A percentile compares a stretch with the other conserved stretches of the same genome.
Conservation (phyloP, 306 rosid species). For the Biancaea sappan region DNA sequence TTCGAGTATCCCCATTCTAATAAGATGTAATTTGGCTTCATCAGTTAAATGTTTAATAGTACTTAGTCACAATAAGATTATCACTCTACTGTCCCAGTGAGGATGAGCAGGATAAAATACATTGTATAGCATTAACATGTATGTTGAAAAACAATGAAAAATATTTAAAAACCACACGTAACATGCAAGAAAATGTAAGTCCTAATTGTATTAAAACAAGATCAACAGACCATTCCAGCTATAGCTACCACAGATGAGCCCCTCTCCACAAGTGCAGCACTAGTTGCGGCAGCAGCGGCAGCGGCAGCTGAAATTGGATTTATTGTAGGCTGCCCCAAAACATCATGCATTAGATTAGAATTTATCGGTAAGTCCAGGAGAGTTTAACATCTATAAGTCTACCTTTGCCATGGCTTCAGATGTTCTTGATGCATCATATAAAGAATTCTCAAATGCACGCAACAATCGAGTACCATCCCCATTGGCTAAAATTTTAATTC, state of each 20-base stretch:
- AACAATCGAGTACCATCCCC: constrained; percentile 67
- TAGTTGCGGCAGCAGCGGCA: constrained; percentile 42
- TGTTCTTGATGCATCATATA: constrained; percentile 75
- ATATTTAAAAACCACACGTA: background rate
- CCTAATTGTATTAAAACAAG: constrained; percentile 22
- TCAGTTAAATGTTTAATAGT: constrained; percentile 7
- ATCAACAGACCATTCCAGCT: constrained; percentile 76
- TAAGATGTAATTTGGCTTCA: constrained; percentile 16
- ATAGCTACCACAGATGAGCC: constrained; percentile 67
- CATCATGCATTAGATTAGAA: constrained; percentile 24
- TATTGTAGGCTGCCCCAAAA: constrained; percentile 69
- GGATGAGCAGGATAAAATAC: background rate
- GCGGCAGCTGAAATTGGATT: constrained; percentile 81
- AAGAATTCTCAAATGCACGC: constrained; percentile 67
- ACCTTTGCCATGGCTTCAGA: constrained; percentile 90
- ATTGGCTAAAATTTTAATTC: constrained; percentile 87
- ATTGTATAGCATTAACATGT: background rate
- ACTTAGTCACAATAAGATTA: constrained; percentile 3
- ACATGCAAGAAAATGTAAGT: background rate
- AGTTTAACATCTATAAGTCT: constrained; percentile 24
- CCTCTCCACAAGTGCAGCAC: constrained; percentile 78
- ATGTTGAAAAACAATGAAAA: constrained; percentile 16
- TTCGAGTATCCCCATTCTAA: constrained; percentile 90
- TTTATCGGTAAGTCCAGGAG: background rate
- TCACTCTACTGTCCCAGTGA: background rate